Percentiles rank a stretch among this genome's conserved stretches.
Evolutionary conservation across 176 grass and related monocot genomes (phyloP).

Genomic region (Hordeum marinum): DNA sequence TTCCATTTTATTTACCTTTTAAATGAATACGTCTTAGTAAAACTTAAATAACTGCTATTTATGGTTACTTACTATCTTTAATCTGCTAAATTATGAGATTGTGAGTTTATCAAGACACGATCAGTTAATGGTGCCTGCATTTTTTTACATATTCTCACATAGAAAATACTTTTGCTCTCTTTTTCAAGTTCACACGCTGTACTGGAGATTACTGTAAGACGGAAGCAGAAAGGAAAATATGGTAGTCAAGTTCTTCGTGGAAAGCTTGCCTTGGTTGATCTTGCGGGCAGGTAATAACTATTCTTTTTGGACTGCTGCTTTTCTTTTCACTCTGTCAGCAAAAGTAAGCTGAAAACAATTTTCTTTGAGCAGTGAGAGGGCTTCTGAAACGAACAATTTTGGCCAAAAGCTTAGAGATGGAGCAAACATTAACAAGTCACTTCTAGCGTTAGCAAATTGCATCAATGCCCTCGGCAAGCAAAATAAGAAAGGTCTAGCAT

Average conservation of each 20-base stretch:
- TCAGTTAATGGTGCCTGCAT: not conserved
- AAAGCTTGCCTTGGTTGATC: slow-evolving; percentile 99
- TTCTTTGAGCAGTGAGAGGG: slow-evolving; percentile 75
- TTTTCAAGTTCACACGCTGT: slow-evolving; percentile 85
- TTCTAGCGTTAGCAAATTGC: slow-evolving; percentile 96
- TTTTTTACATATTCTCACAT: slow-evolving; percentile 5
- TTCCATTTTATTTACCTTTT: not conserved
- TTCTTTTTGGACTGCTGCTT: slow-evolving; percentile 9
- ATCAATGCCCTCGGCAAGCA: slow-evolving; percentile 99
- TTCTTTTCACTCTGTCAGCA: not conserved
- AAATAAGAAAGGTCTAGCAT: slow-evolving; percentile 98
- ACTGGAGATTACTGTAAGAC: slow-evolving; percentile 91
- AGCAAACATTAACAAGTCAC: slow-evolving; percentile 91
- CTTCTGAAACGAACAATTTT: slow-evolving; percentile 86
- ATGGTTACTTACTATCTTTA: not conserved
- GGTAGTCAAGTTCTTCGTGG: slow-evolving; percentile 87
- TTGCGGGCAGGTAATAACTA: slow-evolving; percentile 70
- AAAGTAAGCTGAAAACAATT: slow-evolving; percentile 13
- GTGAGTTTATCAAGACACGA: not conserved
- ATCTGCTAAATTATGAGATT: not conserved
- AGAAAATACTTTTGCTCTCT: not conserved
- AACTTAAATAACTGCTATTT: not conserved
- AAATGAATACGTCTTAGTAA: not conserved
- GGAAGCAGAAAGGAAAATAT: slow-evolving; percentile 89
- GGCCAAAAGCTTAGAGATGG: slow-evolving; percentile 98